Evolutionary conservation across 495 filamentous ascomycete genomes (phyloP).

Genomic region (Poronia punctata): DNA sequence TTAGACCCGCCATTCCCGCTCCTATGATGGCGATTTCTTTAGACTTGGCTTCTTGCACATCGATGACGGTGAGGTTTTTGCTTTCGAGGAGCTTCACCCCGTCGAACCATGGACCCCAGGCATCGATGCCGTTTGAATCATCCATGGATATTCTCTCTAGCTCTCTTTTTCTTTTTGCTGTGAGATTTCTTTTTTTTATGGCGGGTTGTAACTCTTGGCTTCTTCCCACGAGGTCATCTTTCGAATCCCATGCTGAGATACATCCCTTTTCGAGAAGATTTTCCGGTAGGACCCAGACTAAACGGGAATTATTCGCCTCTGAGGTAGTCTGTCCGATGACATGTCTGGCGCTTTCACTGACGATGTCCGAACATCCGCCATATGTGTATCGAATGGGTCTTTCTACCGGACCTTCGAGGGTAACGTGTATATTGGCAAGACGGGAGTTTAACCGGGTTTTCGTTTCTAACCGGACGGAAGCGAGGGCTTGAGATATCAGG

Average conservation of each 20-base stretch:
- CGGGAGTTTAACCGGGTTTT: slow-evolving; percentile 32
- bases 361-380: slow-evolving; percentile 25
- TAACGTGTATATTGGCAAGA: slow-evolving; percentile 39
- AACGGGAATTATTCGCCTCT: slow-evolving; percentile 21
- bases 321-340: slow-evolving; percentile 18
- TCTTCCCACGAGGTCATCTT: slow-evolving; percentile 32
- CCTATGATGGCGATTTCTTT: slow-evolving; percentile 58
- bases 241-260: slow-evolving; percentile 44
- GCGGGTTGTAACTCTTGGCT: slow-evolving; percentile 36
- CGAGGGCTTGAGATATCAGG: too few species aligned
- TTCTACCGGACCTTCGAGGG: slow-evolving; percentile 17
- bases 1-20: slow-evolving; percentile 61
- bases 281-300: slow-evolving; percentile 51
- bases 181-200: slow-evolving; percentile 17
- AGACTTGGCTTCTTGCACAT: slow-evolving; percentile 47
- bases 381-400: slow-evolving; percentile 35
- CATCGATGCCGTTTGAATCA: slow-evolving; percentile 46
- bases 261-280: slow-evolving; percentile 38
- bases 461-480: slow-evolving; percentile 33
- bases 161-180: slow-evolving; percentile 27
- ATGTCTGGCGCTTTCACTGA: slow-evolving; percentile 24
- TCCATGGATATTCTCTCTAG: slow-evolving; percentile 37
- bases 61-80: slow-evolving; percentile 44
- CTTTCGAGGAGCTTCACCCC: slow-evolving; percentile 55
- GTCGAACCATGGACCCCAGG: slow-evolving; percentile 63